These are phyloP conservation scores for Coemansia sp. DNA, from an alignment of 192 early-diverging fungal genomes.

Conservation along the genomic window DNA sequence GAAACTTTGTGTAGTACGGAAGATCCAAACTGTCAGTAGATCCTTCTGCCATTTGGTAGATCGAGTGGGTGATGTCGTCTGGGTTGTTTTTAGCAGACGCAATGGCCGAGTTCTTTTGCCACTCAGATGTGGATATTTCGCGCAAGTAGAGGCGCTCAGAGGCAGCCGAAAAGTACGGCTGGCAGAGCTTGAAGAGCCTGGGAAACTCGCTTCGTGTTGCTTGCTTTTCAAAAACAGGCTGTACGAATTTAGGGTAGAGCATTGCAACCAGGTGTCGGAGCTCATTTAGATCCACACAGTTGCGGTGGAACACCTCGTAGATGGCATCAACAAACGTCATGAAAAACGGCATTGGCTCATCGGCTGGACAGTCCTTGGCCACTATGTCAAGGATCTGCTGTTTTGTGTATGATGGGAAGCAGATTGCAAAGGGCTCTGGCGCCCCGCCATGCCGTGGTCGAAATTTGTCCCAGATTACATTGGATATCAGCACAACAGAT, in stretches of 20 bases:
- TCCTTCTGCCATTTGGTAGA: conserved; percentile 46
- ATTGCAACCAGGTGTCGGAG: conserved; percentile 78
- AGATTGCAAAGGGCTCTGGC: conserved; percentile 64
- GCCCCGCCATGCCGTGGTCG: conserved; percentile 64
- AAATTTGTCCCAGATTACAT: conserved; percentile 79
- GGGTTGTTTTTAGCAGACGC: conserved; percentile 47
- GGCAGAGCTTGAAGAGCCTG: conserved; percentile 74
- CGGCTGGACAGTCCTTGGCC: conserved; percentile 61
- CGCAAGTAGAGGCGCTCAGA: conserved; percentile 85
- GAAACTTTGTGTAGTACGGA: conserved; percentile 87
- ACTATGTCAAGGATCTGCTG: conserved; percentile 72
- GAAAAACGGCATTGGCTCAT: conserved; percentile 68
- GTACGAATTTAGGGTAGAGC: conserved; percentile 85
- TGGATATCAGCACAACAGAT: conserved; percentile 71
- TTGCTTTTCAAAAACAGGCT: conserved; percentile 76
- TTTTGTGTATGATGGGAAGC: conserved; percentile 77
- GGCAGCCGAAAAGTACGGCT: conserved; percentile 80
- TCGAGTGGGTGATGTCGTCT: conserved; percentile 42
- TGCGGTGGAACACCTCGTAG: conserved; percentile 78
- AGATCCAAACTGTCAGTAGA: conserved; percentile 64
- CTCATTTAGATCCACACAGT: conserved; percentile 85
- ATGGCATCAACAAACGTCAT: conserved; percentile 75
- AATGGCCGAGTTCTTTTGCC: conserved; percentile 55
- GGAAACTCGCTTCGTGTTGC: conserved; percentile 65
- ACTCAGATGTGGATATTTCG: conserved; percentile 89